A percentile compares a stretch with the other conserved stretches of the same genome.
phyloP scores from a whole-genome alignment of 805 yeast species.

The Cyberlindnera misumaiensis region DNA sequence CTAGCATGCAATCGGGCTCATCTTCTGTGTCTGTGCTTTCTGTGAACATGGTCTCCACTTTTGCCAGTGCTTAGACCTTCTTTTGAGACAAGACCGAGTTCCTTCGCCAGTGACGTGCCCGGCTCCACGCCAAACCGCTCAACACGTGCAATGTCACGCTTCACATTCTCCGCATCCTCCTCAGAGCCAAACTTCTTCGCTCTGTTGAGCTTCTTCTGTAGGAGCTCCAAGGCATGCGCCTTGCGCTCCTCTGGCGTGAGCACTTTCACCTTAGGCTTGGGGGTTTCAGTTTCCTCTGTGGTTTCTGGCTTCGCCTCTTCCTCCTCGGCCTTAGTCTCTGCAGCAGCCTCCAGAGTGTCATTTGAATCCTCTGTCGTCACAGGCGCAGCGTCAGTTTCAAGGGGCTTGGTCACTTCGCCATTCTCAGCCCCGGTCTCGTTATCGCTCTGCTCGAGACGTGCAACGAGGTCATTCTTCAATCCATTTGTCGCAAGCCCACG shows the following conservation, averaged over 20 bases:
- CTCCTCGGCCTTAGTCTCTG: neutral
- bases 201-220: conserved; percentile 61
- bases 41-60: conserved; percentile 23
- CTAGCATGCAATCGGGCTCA: neutral
- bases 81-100: conserved; percentile 44
- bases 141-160: conserved; percentile 60
- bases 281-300: conserved; percentile 3
- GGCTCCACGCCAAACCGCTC: conserved; percentile 78
- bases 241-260: conserved; percentile 66
- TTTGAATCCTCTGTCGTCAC: neutral
- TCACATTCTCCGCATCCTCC: conserved; percentile 40
- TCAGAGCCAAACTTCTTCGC: conserved; percentile 72
- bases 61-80: conserved; percentile 9
- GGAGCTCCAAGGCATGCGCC: conserved; percentile 56
- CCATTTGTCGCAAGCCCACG: conserved; percentile 68
- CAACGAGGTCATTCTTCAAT: conserved; percentile 70
- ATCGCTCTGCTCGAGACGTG: conserved; percentile 57
- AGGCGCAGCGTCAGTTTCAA: neutral
- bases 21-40: conserved; percentile 30
- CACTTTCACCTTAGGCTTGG: conserved; percentile 21
- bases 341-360: neutral
- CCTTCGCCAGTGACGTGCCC: conserved; percentile 59
- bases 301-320: neutral
- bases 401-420: neutral
- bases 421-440: neutral